Percentiles rank a stretch among this genome's conserved stretches.
phyloP scores from a whole-genome alignment of 2,329 filamentous ascomycete genomes.

The Claviceps fusiformis region DNA sequence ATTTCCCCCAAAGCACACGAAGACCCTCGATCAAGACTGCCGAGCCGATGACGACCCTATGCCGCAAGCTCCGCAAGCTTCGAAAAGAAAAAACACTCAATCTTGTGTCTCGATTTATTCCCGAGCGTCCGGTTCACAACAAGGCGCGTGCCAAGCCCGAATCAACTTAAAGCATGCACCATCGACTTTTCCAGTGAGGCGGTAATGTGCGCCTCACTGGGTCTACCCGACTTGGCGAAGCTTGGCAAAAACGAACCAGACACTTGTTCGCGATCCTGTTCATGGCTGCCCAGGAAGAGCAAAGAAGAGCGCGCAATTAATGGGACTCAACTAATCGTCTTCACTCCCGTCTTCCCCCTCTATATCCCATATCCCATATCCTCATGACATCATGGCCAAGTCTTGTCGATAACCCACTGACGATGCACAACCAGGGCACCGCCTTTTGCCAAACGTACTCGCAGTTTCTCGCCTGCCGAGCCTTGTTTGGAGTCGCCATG shows the following conservation, averaged over 20 bases:
- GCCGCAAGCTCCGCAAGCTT: too few species aligned
- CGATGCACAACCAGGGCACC: conserved; percentile 31
- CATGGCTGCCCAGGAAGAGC: neutral
- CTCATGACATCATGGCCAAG: too few species aligned
- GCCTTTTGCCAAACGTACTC: conserved; percentile 55
- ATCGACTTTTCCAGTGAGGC: neutral
- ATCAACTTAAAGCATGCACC: neutral
- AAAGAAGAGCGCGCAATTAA: neutral
- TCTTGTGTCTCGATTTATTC: too few species aligned
- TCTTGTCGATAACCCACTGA: neutral
- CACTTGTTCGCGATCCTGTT: too few species aligned
- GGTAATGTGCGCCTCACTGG: neutral
- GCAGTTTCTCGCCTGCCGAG: conserved; percentile 61
- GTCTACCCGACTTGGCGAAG: conserved; percentile 4
- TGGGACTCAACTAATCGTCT: neutral
- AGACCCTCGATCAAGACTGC: too few species aligned
- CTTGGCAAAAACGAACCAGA: neutral
- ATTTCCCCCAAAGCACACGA: too few species aligned
- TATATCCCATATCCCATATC: too few species aligned
- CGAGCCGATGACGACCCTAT: too few species aligned
- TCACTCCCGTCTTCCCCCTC: neutral
- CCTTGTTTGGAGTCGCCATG: conserved; percentile 71
- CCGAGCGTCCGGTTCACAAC: too few species aligned
- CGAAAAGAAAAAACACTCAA: too few species aligned
- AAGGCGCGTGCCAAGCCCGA: neutral